phyloP scores from a whole-genome alignment of 805 yeast species.

The Kazachstania bromeliacearum region DNA sequence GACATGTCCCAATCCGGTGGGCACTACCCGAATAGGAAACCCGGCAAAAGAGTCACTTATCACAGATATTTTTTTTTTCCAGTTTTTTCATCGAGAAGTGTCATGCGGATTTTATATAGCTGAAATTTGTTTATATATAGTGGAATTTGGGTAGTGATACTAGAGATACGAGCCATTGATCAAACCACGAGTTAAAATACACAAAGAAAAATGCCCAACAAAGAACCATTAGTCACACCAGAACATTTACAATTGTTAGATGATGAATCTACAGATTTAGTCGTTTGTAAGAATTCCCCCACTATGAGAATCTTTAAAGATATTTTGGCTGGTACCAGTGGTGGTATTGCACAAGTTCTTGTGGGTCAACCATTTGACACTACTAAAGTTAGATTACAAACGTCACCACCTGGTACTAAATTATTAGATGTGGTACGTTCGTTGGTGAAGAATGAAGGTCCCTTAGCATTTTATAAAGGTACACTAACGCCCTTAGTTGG shows the following conservation, averaged over 20 bases:
- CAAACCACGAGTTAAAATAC: neutral
- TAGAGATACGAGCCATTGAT: too few relatives aligned
- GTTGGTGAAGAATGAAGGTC: constrained; percentile 72
- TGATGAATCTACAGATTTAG: constrained; percentile 2
- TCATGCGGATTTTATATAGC: too few relatives aligned
- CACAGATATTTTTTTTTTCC: neutral
- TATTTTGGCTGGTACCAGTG: constrained; percentile 83
- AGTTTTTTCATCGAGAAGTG: neutral
- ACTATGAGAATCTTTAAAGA: constrained; percentile 42
- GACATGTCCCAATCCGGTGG: too few relatives aligned
- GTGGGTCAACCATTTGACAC: constrained; percentile 97
- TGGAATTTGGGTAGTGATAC: neutral
- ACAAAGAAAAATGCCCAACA: constrained; percentile 5
- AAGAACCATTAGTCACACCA: constrained; percentile 7
- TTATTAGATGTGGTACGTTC: constrained; percentile 70
- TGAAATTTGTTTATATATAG: neutral
- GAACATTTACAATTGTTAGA: constrained; percentile 8
- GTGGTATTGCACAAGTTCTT: constrained; percentile 92
- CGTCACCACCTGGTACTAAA: constrained; percentile 63
- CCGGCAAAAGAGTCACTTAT: too few relatives aligned
- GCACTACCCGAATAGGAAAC: too few relatives aligned
- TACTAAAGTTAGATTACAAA: constrained; percentile 85
- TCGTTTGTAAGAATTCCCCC: constrained; percentile 2
- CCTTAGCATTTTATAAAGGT: constrained; percentile 82
- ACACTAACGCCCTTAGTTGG: constrained; percentile 89